A percentile compares a stretch with the other conserved stretches of the same genome.
Conservation (phyloP, 192 early-diverging fungal species). For the Entomortierella lignicola region DNA sequence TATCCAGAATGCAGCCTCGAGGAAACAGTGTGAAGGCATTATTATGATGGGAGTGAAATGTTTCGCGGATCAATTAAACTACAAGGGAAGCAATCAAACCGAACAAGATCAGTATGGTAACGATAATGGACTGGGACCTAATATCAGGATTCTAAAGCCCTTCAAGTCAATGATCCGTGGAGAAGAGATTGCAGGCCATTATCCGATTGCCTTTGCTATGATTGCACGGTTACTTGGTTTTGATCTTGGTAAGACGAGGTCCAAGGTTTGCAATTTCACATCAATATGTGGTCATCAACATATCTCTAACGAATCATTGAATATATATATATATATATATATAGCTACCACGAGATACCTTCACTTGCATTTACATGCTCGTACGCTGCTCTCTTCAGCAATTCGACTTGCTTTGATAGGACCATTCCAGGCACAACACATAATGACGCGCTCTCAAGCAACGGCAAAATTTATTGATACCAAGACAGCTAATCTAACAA, state of each 20-base stretch:
- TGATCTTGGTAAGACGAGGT: constrained; percentile 60
- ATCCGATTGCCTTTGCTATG: constrained; percentile 81
- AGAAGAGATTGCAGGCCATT: constrained; percentile 71
- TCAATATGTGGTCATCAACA: too few relatives aligned
- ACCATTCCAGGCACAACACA: constrained; percentile 86
- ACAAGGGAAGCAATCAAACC: background rate
- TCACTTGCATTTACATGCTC: constrained; percentile 86
- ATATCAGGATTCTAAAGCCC: constrained; percentile 43
- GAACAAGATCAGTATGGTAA: constrained; percentile 27
- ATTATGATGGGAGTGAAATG: constrained; percentile 71
- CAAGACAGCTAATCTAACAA: constrained; percentile 60
- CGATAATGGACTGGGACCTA: constrained; percentile 39
- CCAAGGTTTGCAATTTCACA: too few relatives aligned
- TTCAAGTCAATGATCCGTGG: constrained; percentile 62
- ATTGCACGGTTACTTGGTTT: constrained; percentile 47
- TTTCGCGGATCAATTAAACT: constrained; percentile 56
- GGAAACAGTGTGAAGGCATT: constrained; percentile 76
- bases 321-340: background rate
- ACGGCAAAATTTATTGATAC: constrained; percentile 60
- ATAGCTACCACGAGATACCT: constrained; percentile 78
- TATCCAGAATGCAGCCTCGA: constrained; percentile 73
- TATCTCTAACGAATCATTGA: background rate
- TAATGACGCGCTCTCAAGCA: constrained; percentile 70
- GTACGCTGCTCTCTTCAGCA: constrained; percentile 87
- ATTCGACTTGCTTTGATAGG: constrained; percentile 91